phyloP scores from a whole-genome alignment of 192 early-diverging fungal species.

The Coemansia sp. region DNA sequence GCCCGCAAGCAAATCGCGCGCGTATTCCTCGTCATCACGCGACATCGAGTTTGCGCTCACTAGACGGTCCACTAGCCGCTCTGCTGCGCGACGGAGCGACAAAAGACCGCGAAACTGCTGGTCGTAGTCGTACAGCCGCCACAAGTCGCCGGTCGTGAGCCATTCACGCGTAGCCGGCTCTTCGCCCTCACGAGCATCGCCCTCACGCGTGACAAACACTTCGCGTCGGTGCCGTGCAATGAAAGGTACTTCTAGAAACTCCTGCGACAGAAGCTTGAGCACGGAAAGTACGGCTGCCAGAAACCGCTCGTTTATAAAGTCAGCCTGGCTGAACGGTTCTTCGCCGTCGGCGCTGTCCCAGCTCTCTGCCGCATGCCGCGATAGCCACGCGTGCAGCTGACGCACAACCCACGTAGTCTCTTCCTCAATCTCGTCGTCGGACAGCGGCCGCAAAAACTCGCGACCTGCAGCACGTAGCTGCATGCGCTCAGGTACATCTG shows the following conservation, averaged over 20 bases:
- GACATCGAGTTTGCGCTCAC: constrained; percentile 32
- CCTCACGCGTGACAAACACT: constrained; percentile 62
- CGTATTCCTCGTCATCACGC: constrained; percentile 24
- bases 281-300: constrained; percentile 59
- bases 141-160: constrained; percentile 71
- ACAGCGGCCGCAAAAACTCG: constrained; percentile 48
- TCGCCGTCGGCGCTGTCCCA: constrained; percentile 6
- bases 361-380: constrained; percentile 9
- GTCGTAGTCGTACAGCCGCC: constrained; percentile 88
- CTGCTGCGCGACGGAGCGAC: constrained; percentile 59
- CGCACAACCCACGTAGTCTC: constrained; percentile 63
- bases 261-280: constrained; percentile 69
- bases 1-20: constrained; percentile 19
- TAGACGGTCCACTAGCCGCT: constrained; percentile 52
- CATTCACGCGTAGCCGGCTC: constrained; percentile 54
- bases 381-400: constrained; percentile 39
- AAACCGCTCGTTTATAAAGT: constrained; percentile 50
- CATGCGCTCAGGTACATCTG: constrained; percentile 91
- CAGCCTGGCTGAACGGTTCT: constrained; percentile 34
- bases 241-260: constrained; percentile 90
- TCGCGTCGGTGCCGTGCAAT: constrained; percentile 85
- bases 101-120: constrained; percentile 71
- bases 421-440: constrained; percentile 63
- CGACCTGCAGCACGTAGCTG: constrained; percentile 62
- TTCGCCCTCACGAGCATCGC: constrained; percentile 9